Conservation (phyloP, 805 yeast genomes). For the Blastobotrys terrestris region DNA sequence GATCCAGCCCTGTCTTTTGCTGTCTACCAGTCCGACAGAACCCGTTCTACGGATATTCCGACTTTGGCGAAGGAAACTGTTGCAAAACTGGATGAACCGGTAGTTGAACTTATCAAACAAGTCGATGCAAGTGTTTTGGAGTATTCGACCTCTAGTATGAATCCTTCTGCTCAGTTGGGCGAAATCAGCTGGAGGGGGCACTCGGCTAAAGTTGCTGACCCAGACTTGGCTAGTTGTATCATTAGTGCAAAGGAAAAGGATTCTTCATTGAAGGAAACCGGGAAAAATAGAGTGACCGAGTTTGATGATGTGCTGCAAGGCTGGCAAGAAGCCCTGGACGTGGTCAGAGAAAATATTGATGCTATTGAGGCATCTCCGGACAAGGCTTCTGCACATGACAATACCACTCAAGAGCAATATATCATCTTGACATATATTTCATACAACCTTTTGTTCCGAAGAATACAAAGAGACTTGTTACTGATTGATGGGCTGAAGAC, state of each 20-base stretch:
- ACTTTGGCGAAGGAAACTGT: constrained; percentile 43
- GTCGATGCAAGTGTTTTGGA: constrained; percentile 28
- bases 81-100: constrained; percentile 30
- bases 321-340: constrained; percentile 65
- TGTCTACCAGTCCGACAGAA: constrained; percentile 36
- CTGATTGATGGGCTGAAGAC: constrained; percentile 27
- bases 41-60: constrained; percentile 42
- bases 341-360: constrained; percentile 51
- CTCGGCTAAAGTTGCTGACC: constrained; percentile 58
- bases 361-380: constrained; percentile 33
- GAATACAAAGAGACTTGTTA: constrained; percentile 64
- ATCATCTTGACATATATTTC: constrained; percentile 69
- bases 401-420: constrained; percentile 61
- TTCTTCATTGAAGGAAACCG: constrained; percentile 9
- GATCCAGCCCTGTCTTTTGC: constrained; percentile 63
- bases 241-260: constrained; percentile 24
- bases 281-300: constrained; percentile 36
- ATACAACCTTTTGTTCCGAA: constrained; percentile 57
- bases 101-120: constrained; percentile 36
- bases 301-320: constrained; percentile 53
- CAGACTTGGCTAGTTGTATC: constrained; percentile 54
- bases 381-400: constrained; percentile 35
- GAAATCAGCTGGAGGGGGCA: constrained; percentile 54
- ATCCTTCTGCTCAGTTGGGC: constrained; percentile 33
- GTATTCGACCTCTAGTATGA: constrained; percentile 14